Evolutionary conservation across 768 basidiomycete species (phyloP).

Genomic region (Tulasnella sp.): DNA sequence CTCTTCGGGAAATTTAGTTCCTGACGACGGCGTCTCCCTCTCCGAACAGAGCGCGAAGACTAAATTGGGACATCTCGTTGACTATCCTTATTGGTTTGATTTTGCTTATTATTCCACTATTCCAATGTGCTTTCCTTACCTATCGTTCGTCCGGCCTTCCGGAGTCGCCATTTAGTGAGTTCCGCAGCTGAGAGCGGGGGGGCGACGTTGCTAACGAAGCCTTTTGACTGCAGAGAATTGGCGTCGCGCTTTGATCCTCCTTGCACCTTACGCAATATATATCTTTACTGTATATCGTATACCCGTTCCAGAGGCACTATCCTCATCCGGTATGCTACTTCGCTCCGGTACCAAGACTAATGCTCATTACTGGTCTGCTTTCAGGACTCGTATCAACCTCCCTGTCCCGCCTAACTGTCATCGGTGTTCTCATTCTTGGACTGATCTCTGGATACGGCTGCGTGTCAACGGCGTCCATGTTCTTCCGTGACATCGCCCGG

Average conservation of each 20-base stretch:
- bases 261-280: slow-evolving; percentile 54
- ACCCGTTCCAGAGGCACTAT: slow-evolving; percentile 52
- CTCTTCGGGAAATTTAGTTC: not conserved
- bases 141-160: slow-evolving; percentile 30
- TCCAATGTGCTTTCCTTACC: slow-evolving; percentile 35
- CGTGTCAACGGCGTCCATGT: slow-evolving; percentile 26
- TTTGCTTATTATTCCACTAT: slow-evolving; percentile 64
- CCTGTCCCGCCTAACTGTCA: slow-evolving; percentile 62
- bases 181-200: not conserved
- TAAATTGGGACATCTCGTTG: slow-evolving; percentile 69
- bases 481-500: slow-evolving; percentile 20
- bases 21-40: not conserved
- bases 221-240: not conserved
- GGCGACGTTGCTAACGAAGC: not conserved
- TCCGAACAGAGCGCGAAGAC: slow-evolving; percentile 51
- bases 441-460: slow-evolving; percentile 70
- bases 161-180: slow-evolving; percentile 4
- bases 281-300: slow-evolving; percentile 61
- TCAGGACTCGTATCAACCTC: slow-evolving; percentile 48
- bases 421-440: slow-evolving; percentile 78
- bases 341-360: not conserved
- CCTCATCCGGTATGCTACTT: not conserved
- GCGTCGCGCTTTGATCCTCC: slow-evolving; percentile 40
- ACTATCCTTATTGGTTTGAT: slow-evolving; percentile 57
- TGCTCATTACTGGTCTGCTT: slow-evolving; percentile 29